Evolutionary conservation across 768 basidiomycete species (phyloP), one percentile per base, ranked within the genome.

Genomic region (Tricholoma flavovirens): DNA sequence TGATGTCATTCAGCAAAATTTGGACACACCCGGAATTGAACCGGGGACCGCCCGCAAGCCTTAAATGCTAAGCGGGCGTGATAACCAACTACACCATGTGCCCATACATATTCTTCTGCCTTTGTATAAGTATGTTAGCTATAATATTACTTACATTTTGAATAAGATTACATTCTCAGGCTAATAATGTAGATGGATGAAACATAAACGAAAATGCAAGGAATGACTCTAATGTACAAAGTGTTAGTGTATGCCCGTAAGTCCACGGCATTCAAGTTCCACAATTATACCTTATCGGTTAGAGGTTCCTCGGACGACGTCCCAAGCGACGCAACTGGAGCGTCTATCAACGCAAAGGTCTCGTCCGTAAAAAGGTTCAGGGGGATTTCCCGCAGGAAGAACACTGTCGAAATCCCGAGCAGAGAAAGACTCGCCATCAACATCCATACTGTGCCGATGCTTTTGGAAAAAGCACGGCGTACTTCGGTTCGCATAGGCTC

Each of bases 51-150:
- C 60, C 60, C 60, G 60, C 60, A 57, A 26, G 5, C 5, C n/a
- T n/a, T n/a, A 42, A 19, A 55, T 58, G 60, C 60, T 61, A 61
- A 61, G 60, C 60, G 60, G 60, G 60, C 60, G 60, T 61, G 60
- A 61, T 61, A 61, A 61, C 60, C 60, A 61, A 61, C 60, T 62
- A 62, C 60, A 62, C 60, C 60, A 62, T 62, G 60, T 62, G 60
- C 60, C 60, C 60, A 45, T 57, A 24, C 43, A 40, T 6, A 9
- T 36, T 36, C 14, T 36, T 4, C 14, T 26, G 24, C 24, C 24
- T 26, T n/a, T n/a, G n/a, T n/a, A n/a, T n/a, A n/a, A n/a, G n/a
- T n/a, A n/a, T n/a, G n/a, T n/a, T n/a, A n/a, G n/a, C n/a, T n/a
- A n/a, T n/a, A n/a, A n/a, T n/a, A n/a, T n/a, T n/a, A n/a, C n/a